Evolutionary conservation across 805 yeast genomes (phyloP).

Genomic region (Metschnikowia shivogae): DNA sequence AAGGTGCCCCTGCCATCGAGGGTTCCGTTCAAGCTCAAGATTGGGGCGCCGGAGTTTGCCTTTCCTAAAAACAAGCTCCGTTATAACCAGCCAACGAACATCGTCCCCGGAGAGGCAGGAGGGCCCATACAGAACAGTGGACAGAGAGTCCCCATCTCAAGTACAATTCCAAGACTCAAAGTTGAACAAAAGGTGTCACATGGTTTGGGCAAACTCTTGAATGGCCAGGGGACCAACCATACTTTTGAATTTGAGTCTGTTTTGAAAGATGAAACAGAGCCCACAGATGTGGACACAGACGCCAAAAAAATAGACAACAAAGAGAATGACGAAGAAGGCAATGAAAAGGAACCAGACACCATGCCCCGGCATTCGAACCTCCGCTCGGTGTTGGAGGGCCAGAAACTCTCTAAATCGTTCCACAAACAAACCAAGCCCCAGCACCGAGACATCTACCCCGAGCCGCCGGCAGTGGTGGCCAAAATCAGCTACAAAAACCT

Average conservation of each 20-base stretch:
- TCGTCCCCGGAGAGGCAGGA: no score
- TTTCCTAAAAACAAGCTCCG: not conserved
- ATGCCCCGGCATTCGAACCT: not conserved
- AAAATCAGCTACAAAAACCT: conserved; percentile 4
- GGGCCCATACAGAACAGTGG: no score
- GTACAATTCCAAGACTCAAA: no score
- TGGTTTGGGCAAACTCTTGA: no score
- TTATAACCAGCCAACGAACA: no score
- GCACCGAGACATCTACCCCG: not conserved
- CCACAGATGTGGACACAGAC: not conserved
- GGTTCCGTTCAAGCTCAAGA: conserved; percentile 1
- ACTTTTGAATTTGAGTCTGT: no score
- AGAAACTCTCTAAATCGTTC: not conserved
- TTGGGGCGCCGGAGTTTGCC: not conserved
- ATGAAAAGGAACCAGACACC: not conserved
- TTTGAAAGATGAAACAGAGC: no score
- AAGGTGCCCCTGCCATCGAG: not conserved
- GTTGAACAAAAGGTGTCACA: no score
- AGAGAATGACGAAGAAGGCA: not conserved
- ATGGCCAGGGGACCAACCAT: no score
- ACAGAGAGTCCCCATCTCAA: no score
- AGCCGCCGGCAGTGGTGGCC: not conserved
- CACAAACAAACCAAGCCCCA: not conserved
- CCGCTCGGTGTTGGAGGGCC: conserved; percentile 1
- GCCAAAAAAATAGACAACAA: not conserved